Evolutionary conservation across 23 red algal species (phyloP).

Genomic region (Gracilaria caudata): DNA sequence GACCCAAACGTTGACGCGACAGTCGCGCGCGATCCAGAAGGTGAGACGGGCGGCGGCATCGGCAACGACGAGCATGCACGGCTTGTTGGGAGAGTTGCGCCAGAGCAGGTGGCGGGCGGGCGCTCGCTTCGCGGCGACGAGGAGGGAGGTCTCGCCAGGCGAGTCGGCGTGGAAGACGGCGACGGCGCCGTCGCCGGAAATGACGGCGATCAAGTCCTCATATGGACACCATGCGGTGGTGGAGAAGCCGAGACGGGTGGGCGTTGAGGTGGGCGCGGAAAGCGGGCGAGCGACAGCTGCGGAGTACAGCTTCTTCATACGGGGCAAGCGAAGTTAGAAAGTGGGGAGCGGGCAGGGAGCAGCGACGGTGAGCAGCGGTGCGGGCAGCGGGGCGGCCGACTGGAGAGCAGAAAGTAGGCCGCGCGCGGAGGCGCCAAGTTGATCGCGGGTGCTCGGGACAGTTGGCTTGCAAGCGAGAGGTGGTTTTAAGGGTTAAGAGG

Average conservation of each 20-base stretch:
- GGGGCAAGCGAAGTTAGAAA: neutral
- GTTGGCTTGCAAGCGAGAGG: too few relatives aligned
- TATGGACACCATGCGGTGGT: conserved; percentile 52
- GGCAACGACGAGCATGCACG: conserved; percentile 67
- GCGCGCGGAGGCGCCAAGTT: neutral
- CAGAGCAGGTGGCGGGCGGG: conserved; percentile 76
- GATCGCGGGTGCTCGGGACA: neutral
- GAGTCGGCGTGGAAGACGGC: conserved; percentile 72
- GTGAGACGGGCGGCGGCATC: conserved; percentile 75
- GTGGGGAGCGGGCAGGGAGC: neutral
- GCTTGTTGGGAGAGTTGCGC: conserved; percentile 46
- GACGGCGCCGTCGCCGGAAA: conserved; percentile 68
- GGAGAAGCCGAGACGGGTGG: conserved; percentile 72
- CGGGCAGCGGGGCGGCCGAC: neutral
- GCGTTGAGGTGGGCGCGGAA: conserved; percentile 25
- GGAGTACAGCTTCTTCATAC: conserved; percentile 60
- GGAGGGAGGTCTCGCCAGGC: conserved; percentile 69
- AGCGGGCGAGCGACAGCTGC: conserved; percentile 67
- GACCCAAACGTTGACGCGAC: conserved; percentile 81
- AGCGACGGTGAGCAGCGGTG: neutral
- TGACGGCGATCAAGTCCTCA: conserved; percentile 71
- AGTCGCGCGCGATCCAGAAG: conserved; percentile 70
- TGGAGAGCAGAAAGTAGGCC: neutral
- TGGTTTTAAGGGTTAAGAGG: too few relatives aligned
- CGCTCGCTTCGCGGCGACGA: conserved; percentile 58